phyloP scores from a whole-genome alignment of 148 eudicot species.

The Chenopodium formosanum region DNA sequence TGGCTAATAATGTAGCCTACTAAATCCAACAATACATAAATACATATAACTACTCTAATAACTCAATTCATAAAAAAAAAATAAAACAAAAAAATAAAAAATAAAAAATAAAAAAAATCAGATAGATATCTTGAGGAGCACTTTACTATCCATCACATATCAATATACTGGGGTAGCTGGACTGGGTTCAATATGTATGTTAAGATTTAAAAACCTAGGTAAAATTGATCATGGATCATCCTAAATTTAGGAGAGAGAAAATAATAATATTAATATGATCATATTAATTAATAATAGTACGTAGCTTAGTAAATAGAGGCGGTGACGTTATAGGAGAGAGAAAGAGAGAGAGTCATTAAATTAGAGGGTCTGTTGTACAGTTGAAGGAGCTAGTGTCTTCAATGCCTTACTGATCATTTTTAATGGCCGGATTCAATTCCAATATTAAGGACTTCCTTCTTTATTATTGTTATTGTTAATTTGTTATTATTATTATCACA shows the following conservation, averaged over 20 bases:
- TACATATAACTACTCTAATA: too few relatives aligned
- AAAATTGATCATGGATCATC: slow-evolving; percentile 9
- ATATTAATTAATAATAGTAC: too few relatives aligned
- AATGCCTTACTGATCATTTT: slow-evolving; percentile 35
- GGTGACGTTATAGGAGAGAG: slow-evolving; percentile 32
- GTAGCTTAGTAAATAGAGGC: slow-evolving; percentile 27
- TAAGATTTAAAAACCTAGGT: neutral
- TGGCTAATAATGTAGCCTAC: too few relatives aligned
- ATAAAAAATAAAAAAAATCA: neutral
- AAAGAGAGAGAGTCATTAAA: slow-evolving; percentile 31
- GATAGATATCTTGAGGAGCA: neutral
- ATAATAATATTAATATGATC: neutral
- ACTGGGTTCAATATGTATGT: neutral
- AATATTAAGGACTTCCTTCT: neutral
- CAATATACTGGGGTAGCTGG: neutral
- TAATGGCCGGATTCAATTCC: slow-evolving; percentile 17
- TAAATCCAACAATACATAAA: too few relatives aligned
- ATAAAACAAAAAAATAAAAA: too few relatives aligned
- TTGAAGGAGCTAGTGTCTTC: slow-evolving; percentile 42
- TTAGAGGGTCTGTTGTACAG: slow-evolving; percentile 43
- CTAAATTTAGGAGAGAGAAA: slow-evolving; percentile 15
- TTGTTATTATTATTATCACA: too few relatives aligned
- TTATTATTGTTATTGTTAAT: neutral
- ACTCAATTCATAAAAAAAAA: neutral
- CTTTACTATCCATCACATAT: neutral